Conservation (phyloP, 768 basidiomycete genomes). For the Psilocybe azurescens region DNA sequence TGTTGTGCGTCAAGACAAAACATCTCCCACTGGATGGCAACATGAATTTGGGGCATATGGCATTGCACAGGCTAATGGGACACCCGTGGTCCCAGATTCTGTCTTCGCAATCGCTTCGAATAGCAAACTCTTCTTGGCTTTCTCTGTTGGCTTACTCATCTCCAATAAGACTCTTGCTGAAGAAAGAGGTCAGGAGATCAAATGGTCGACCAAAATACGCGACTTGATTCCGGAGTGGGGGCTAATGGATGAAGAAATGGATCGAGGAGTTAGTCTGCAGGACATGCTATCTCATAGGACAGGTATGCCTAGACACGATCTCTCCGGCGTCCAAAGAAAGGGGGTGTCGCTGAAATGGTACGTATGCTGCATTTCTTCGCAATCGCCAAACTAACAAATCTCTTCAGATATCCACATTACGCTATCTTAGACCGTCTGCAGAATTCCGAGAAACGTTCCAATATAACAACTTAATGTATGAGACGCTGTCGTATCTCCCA, state of each 20-base stretch:
- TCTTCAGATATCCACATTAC: constrained; percentile 39
- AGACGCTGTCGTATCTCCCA: constrained; percentile 44
- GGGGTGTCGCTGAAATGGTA: constrained; percentile 43
- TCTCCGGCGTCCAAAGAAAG: constrained; percentile 32
- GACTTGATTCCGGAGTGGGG: constrained; percentile 46
- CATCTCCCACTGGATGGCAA: constrained; percentile 35
- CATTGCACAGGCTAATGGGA: constrained; percentile 34
- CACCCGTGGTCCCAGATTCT: constrained; percentile 46
- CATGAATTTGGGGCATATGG: constrained; percentile 46
- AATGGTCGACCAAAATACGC: constrained; percentile 42
- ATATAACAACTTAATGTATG: constrained; percentile 54
- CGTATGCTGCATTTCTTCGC: background rate
- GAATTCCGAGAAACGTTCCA: constrained; percentile 46
- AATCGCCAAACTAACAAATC: background rate
- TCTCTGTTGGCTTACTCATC: constrained; percentile 44
- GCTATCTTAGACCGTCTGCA: constrained; percentile 44
- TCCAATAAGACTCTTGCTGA: constrained; percentile 39
- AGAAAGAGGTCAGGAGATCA: constrained; percentile 32
- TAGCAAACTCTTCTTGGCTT: constrained; percentile 45
- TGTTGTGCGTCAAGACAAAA: constrained; percentile 39
- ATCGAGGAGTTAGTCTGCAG: constrained; percentile 38
- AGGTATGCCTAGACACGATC: constrained; percentile 51
- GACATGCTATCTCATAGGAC: constrained; percentile 51
- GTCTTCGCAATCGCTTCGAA: constrained; percentile 51
- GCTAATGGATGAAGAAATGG: constrained; percentile 42